A percentile compares a stretch with the other conserved stretches of the same genome.
phyloP scores from a whole-genome alignment of 2,329 filamentous ascomycete species.

The Pyrenophora graminea region DNA sequence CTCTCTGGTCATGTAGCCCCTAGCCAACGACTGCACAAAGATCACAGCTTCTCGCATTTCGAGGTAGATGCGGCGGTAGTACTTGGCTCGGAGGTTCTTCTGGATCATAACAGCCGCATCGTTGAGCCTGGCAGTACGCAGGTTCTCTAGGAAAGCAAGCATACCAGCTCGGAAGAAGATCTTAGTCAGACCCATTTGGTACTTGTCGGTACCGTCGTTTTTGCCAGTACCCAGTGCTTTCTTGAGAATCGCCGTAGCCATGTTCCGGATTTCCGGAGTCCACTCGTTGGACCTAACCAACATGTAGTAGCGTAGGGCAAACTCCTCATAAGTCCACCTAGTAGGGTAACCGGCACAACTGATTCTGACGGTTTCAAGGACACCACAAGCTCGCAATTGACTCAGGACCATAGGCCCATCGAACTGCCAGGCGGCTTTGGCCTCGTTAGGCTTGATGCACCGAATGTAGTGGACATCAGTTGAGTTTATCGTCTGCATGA shows the following conservation, averaged over 20 bases:
- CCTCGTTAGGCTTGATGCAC: constrained; percentile 98
- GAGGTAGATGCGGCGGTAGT: constrained; percentile 89
- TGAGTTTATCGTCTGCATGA: constrained; percentile 97
- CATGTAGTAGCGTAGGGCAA: constrained; percentile 98
- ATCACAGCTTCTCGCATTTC: constrained; percentile 83
- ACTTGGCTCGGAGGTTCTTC: constrained; percentile 95
- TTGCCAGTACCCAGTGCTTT: constrained; percentile 76
- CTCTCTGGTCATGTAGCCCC: constrained; percentile 78
- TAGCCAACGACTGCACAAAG: constrained; percentile 74
- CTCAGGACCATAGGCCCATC: constrained; percentile 98
- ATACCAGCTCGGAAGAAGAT: constrained; percentile 99
- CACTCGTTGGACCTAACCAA: constrained; percentile 85
- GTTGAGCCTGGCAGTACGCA: constrained; percentile 87
- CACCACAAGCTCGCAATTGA: constrained; percentile 96
- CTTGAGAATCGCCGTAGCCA: constrained; percentile 89
- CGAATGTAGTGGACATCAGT: constrained; percentile 99
- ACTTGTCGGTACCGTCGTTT: constrained; percentile 78
- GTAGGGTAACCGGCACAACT: constrained; percentile 97
- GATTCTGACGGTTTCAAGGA: constrained; percentile 96
- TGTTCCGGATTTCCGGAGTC: constrained; percentile 90
- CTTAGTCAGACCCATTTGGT: constrained; percentile 95
- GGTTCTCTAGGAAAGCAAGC: constrained; percentile 95
- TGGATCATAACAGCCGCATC: constrained; percentile 97
- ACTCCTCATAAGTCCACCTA: constrained; percentile 98
- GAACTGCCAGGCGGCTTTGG: constrained; percentile 95